These are phyloP conservation scores for Chlamydomonas urium DNA, from an alignment of 139 green algal genomes.

Conservation along the genomic window DNA sequence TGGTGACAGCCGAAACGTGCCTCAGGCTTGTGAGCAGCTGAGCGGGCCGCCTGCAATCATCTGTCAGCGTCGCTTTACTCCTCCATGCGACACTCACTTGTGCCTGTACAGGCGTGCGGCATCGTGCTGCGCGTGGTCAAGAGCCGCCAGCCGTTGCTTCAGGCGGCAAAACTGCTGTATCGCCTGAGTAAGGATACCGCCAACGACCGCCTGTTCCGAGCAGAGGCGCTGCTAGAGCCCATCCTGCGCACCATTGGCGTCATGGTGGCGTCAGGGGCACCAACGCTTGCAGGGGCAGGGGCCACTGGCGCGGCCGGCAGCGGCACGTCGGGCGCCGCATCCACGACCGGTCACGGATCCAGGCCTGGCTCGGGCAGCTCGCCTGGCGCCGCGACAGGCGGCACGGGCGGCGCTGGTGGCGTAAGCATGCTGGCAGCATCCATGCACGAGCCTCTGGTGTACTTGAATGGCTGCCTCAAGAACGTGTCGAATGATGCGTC, in stretches of 20 bases:
- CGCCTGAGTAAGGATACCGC: slow-evolving; percentile 33
- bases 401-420: too few species aligned
- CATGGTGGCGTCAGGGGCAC: slow-evolving; percentile 30
- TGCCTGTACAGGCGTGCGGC: slow-evolving; percentile 15
- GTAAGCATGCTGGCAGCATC: too few species aligned
- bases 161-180: slow-evolving; percentile 42
- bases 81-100: neutral
- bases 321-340: too few species aligned
- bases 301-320: too few species aligned
- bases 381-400: too few species aligned
- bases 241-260: slow-evolving; percentile 33
- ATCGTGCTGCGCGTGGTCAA: slow-evolving; percentile 41
- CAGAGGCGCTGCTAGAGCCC: slow-evolving; percentile 38
- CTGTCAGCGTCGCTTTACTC: too few species aligned
- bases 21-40: too few species aligned
- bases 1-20: neutral
- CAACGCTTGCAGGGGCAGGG: neutral
- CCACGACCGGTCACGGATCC: too few species aligned
- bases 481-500: slow-evolving; percentile 36
- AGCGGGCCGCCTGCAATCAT: too few species aligned
- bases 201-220: slow-evolving; percentile 33
- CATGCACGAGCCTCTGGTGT: slow-evolving; percentile 38
- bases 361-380: too few species aligned
- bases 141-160: slow-evolving; percentile 29
- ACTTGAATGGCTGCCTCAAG: slow-evolving; percentile 39